A percentile compares a stretch with the other conserved stretches of the same genome.
phyloP scores from a whole-genome alignment of 805 yeast genomes.

The Hanseniaspora hatyaiensis region DNA sequence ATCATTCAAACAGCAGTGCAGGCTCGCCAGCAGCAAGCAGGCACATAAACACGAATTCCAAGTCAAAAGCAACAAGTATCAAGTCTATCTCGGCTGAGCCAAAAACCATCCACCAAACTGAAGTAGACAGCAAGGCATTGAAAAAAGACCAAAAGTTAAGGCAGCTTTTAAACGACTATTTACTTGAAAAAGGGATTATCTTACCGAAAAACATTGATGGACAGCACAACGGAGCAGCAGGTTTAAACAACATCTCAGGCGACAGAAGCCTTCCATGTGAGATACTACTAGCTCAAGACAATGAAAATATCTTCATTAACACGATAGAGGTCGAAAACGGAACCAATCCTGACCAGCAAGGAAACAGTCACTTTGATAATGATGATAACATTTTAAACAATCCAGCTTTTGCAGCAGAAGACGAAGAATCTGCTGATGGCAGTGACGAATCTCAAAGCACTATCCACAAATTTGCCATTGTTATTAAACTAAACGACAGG shows the following conservation, averaged over 20 bases:
- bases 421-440: constrained; percentile 18
- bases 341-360: background rate
- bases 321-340: background rate
- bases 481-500: constrained; percentile 36
- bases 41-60: background rate
- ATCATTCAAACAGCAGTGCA: background rate
- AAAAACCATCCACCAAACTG: background rate
- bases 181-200: constrained; percentile 4
- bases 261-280: constrained; percentile 2
- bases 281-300: constrained; percentile 9
- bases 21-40: background rate
- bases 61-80: background rate
- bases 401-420: background rate
- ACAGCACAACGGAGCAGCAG: background rate
- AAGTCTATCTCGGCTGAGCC: background rate
- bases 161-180: constrained; percentile 1
- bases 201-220: constrained; percentile 8
- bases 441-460: constrained; percentile 35
- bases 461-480: constrained; percentile 41
- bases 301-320: constrained; percentile 10
- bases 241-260: background rate
- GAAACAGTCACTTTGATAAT: background rate
- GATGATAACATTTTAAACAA: background rate
- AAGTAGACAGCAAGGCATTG: background rate
- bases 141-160: background rate